Evolutionary conservation across 495 filamentous ascomycete genomes (phyloP).

Genomic region (Gamarada debralockiae): DNA sequence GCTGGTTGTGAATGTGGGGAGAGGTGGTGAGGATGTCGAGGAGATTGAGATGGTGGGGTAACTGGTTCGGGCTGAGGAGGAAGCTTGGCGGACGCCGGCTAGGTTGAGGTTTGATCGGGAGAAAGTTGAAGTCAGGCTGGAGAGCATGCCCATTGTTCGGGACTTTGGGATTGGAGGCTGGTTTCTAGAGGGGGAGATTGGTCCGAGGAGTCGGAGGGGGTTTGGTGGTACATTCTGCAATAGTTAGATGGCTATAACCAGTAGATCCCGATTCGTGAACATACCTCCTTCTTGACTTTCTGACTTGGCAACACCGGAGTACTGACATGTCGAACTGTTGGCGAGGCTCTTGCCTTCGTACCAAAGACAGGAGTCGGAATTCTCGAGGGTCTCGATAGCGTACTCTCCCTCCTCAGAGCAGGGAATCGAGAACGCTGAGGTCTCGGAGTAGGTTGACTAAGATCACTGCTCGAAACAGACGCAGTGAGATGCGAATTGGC

Average conservation of each 20-base stretch:
- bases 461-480: slow-evolving; percentile 4
- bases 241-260: neutral
- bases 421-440: neutral
- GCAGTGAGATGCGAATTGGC: slow-evolving; percentile 6
- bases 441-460: slow-evolving; percentile 2
- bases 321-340: neutral
- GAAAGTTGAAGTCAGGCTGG: slow-evolving; percentile 33
- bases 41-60: neutral
- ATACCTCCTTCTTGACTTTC: neutral
- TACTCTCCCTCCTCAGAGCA: no score
- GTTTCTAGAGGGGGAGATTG: neutral
- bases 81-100: neutral
- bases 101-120: slow-evolving; percentile 29
- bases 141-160: slow-evolving; percentile 35
- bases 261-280: neutral
- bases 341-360: neutral
- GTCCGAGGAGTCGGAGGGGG: neutral
- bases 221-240: neutral
- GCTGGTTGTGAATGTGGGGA: neutral
- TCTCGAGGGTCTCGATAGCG: slow-evolving; percentile 13
- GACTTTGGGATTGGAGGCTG: slow-evolving; percentile 29
- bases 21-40: neutral
- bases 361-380: neutral
- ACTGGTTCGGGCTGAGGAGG: neutral
- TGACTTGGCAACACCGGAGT: neutral